Evolutionary conservation across 345 rosid species (phyloP).

Genomic region (Citrus unshiu): DNA sequence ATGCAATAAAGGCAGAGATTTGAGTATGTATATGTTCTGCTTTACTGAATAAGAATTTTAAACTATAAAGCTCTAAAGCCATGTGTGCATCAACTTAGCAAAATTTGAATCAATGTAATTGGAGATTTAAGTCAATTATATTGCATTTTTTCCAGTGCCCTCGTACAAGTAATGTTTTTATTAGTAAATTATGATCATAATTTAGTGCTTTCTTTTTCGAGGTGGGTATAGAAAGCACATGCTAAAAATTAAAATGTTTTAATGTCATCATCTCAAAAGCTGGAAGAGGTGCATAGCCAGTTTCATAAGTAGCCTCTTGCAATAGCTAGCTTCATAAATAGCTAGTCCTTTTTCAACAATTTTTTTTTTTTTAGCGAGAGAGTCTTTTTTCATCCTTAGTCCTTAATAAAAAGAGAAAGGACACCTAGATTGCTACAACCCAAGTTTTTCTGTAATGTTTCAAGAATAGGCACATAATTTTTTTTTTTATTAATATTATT

Average conservation of each 20-base stretch:
- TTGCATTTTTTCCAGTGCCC: neutral
- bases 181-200: neutral
- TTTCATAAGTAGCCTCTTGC: neutral
- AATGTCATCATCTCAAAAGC: neutral
- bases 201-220: neutral
- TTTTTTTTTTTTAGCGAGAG: neutral
- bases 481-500: no score
- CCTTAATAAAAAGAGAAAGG: no score
- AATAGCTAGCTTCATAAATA: neutral
- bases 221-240: neutral
- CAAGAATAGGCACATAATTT: no score
- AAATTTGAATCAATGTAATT: neutral
- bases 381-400: neutral
- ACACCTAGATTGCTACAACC: no score
- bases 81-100: neutral
- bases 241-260: neutral
- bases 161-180: neutral
- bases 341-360: neutral
- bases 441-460: no score
- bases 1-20: neutral
- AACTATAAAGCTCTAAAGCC: neutral
- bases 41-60: neutral
- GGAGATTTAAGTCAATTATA: neutral
- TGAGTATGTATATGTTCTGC: neutral
- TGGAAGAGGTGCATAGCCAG: neutral